These are phyloP conservation scores for Hyaloperonospora brassicae DNA, from an alignment of 352 stramenopile genomes.

Conservation along the genomic window DNA sequence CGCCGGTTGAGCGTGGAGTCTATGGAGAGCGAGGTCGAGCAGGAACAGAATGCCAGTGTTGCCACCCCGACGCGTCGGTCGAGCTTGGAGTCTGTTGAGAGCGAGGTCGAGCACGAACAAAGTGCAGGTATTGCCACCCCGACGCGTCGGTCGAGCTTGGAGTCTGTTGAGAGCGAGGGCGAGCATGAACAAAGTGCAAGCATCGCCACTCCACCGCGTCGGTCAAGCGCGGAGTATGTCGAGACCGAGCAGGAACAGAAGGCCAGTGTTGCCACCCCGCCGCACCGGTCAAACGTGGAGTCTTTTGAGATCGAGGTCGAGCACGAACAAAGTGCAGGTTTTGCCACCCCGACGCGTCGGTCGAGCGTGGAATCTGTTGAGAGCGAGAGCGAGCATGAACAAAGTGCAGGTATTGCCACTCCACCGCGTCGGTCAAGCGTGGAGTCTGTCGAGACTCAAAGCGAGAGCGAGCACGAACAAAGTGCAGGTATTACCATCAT, in stretches of 20 bases:
- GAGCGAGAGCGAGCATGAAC: neutral
- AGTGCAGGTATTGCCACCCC: no score
- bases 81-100: no score
- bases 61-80: no score
- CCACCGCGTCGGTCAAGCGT: neutral
- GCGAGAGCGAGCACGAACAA: slow-evolving; percentile 1
- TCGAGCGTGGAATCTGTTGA: slow-evolving; percentile 5
- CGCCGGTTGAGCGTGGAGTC: slow-evolving; percentile 5
- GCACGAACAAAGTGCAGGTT: neutral
- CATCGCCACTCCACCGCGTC: no score
- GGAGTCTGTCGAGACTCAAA: neutral
- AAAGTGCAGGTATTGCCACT: neutral
- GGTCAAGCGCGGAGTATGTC: no score
- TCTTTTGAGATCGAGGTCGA: slow-evolving; percentile 5
- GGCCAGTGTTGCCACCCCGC: slow-evolving; percentile 1
- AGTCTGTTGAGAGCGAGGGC: no score
- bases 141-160: no score
- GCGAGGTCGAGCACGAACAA: no score
- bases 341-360: neutral
- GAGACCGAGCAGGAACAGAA: no score
- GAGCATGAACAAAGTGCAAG: no score
- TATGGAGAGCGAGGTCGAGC: neutral
- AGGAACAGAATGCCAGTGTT: no score
- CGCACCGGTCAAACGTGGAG: slow-evolving; percentile 6
- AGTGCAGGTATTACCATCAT: no score